A percentile compares a stretch with the other conserved stretches of the same genome.
Conservation (phyloP, 805 yeast genomes). For the Candida silvicultrix region DNA sequence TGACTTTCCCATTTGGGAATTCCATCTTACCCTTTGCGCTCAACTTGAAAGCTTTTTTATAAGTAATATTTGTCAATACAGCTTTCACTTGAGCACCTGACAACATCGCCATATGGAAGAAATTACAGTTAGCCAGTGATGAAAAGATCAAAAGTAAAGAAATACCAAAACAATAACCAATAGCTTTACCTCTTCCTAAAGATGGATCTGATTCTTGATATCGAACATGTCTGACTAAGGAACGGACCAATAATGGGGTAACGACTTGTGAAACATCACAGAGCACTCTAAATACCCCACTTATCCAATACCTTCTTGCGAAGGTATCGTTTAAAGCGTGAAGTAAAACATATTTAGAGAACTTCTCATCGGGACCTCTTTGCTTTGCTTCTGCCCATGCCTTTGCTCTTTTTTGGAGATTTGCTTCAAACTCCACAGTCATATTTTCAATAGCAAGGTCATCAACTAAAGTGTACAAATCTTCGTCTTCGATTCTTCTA, state of each 20-base stretch:
- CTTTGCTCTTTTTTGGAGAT: constrained; percentile 22
- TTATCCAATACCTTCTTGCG: constrained; percentile 25
- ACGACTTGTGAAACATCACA: constrained; percentile 36
- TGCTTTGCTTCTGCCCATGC: constrained; percentile 21
- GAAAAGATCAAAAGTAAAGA: constrained; percentile 46
- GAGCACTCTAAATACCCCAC: constrained; percentile 22
- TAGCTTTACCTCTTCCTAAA: constrained; percentile 45
- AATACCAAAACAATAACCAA: constrained; percentile 73
- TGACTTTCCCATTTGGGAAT: constrained; percentile 69
- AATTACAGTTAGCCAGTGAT: constrained; percentile 51
- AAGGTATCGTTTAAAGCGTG: constrained; percentile 32
- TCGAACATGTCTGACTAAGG: constrained; percentile 60
- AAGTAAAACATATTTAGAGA: constrained; percentile 20
- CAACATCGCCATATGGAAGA: constrained; percentile 52
- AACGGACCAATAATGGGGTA: constrained; percentile 61
- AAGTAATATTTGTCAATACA: constrained; percentile 59
- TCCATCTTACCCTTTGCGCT: constrained; percentile 57
- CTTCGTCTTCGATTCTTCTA: constrained; percentile 53
- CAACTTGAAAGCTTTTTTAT: constrained; percentile 62
- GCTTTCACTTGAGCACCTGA: constrained; percentile 70
- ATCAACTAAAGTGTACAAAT: constrained; percentile 39
- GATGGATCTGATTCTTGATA: constrained; percentile 34
- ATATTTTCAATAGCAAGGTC: constrained; percentile 28
- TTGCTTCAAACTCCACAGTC: constrained; percentile 27
- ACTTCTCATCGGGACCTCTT: constrained; percentile 8